phyloP scores from a whole-genome alignment of 2,329 filamentous ascomycete genomes.

The Epichloe coenophiala region DNA sequence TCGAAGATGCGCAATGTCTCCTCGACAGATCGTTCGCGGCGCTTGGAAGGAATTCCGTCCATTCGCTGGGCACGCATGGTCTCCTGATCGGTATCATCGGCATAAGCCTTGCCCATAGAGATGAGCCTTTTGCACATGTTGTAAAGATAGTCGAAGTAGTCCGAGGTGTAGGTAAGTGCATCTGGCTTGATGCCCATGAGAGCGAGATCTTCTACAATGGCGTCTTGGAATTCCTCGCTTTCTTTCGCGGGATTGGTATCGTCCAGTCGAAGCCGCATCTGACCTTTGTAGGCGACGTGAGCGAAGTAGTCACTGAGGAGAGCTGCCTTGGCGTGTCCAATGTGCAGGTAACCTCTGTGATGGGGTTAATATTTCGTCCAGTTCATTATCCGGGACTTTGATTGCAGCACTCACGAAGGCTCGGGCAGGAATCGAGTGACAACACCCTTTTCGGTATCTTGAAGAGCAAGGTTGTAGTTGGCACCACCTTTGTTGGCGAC shows the following conservation, averaged over 20 bases:
- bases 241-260: slow-evolving; percentile 97
- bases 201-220: slow-evolving; percentile 81
- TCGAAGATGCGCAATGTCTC: slow-evolving; percentile 79
- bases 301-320: slow-evolving; percentile 95
- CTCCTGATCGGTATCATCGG: slow-evolving; percentile 85
- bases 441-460: slow-evolving; percentile 76
- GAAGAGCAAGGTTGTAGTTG: slow-evolving; percentile 79
- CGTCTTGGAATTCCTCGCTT: slow-evolving; percentile 90
- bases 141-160: slow-evolving; percentile 90
- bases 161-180: slow-evolving; percentile 75
- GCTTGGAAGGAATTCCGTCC: slow-evolving; percentile 68
- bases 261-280: slow-evolving; percentile 82
- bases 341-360: slow-evolving; percentile 68
- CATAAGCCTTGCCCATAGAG: slow-evolving; percentile 77
- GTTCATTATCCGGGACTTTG: neutral
- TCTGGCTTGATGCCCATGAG: slow-evolving; percentile 90
- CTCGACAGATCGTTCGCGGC: slow-evolving; percentile 65
- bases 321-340: slow-evolving; percentile 89
- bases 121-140: slow-evolving; percentile 75
- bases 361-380: slow-evolving; percentile 4
- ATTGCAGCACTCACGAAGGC: slow-evolving; percentile 52
- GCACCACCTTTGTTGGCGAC: slow-evolving; percentile 69
- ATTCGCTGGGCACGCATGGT: slow-evolving; percentile 76
- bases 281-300: slow-evolving; percentile 84
- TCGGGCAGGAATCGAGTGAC: slow-evolving; percentile 89